Evolutionary conservation across 352 stramenopile genomes (phyloP), one percentile per base, ranked within the genome.

Genomic region (Phytophthora kernoviae): DNA sequence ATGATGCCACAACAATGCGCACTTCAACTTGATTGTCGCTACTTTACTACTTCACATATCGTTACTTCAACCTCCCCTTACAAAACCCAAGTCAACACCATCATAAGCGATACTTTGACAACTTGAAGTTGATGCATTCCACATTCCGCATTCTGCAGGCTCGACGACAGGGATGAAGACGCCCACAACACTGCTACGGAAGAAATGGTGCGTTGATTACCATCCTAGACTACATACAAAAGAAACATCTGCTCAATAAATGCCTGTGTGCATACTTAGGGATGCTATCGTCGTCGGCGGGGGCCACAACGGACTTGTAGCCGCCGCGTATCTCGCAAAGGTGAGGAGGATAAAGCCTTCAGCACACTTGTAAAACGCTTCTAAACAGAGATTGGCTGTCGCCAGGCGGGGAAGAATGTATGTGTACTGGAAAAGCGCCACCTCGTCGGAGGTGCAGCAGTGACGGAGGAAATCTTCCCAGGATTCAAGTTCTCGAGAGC

Each of bases 391-490:
- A 17, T 20, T 9, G 20, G 32, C 4, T 30, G 1, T 27, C 46
- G 33, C 9, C 26, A 90, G 84, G 84, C 83, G 4, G 85, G 85
- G 5, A 94, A 94, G 71, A 79, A 79, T 42, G 88, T 97, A 15
- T 91, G 88, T 27, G 89, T 97, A 26, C 59, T 97, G 49, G 90
- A 97, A 70, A 90, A 91, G 58, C 72, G 90, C 1, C 79, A 95
- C 50, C 18, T 97, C n/a, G 75, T 97, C 2, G 90, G 90, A 1
- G 90, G 90, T 3, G 90, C 90, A 7, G 90, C 90, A 0, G 89
- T 97, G 41, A 97, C 90, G 5, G 90, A 97, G 59, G 90, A 97
- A 54, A 91, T 97, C 58, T 81, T 97, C 40, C 86, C 88, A 0
- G 87, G 90, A 15, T 97, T 96, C 72, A 90, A 92, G 33, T 97